phyloP scores from a whole-genome alignment of 2,329 filamentous ascomycete genomes.

The Fusarium concolor region DNA sequence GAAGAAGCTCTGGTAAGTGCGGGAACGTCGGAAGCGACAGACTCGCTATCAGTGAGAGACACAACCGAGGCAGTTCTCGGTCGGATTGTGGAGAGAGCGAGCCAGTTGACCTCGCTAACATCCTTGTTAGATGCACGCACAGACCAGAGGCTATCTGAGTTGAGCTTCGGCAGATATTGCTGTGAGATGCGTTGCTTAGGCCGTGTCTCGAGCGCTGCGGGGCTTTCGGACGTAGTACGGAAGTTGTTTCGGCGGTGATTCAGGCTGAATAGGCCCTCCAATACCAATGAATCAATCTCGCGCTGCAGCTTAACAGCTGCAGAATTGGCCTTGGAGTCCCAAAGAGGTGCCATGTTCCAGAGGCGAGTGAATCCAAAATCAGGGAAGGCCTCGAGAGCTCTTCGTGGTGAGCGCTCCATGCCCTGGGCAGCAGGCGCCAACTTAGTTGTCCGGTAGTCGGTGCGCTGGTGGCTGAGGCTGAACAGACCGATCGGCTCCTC shows the following conservation, averaged over 20 bases:
- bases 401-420: constrained; percentile 39
- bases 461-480: constrained; percentile 43
- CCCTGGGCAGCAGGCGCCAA: constrained; percentile 39
- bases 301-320: constrained; percentile 30
- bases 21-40: constrained; percentile 16
- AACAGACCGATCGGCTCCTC: constrained; percentile 43
- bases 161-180: constrained; percentile 47
- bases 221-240: constrained; percentile 43
- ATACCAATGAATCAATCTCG: constrained; percentile 39
- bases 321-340: constrained; percentile 39
- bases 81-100: constrained; percentile 38
- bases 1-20: constrained; percentile 39
- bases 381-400: constrained; percentile 34
- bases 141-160: constrained; percentile 53
- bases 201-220: constrained; percentile 47
- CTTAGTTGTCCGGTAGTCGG: constrained; percentile 42
- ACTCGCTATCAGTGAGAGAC: constrained; percentile 35
- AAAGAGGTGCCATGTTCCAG: constrained; percentile 46
- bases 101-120: constrained; percentile 37
- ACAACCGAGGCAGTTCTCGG: constrained; percentile 37
- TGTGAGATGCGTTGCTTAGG: constrained; percentile 50
- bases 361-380: constrained; percentile 39
- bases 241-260: constrained; percentile 44
- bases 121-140: constrained; percentile 38
- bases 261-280: constrained; percentile 44